A percentile compares a stretch with the other conserved stretches of the same genome.
These are phyloP conservation scores for Piper longum DNA, from an alignment of 164 flowering plant species.

Conservation along the genomic window DNA sequence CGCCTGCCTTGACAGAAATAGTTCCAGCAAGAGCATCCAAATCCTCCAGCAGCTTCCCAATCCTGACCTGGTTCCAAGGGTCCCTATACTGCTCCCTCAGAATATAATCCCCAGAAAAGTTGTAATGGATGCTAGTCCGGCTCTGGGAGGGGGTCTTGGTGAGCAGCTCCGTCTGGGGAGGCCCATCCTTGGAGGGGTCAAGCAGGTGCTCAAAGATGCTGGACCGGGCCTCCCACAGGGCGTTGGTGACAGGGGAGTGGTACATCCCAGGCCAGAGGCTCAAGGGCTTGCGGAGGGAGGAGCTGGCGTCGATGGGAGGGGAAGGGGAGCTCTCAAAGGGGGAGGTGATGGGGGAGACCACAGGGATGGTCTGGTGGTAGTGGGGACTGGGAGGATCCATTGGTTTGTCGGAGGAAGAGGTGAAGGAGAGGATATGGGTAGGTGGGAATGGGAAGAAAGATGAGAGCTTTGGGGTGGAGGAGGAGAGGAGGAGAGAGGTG, in stretches of 20 bases:
- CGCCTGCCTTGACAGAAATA: constrained; percentile 62
- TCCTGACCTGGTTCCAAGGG: constrained; percentile 79
- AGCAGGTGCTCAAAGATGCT: constrained; percentile 48
- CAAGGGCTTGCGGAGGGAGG: constrained; percentile 59
- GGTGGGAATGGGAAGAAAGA: neutral
- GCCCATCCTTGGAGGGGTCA: constrained; percentile 52
- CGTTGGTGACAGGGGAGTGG: constrained; percentile 87
- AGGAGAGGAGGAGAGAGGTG: too few species aligned
- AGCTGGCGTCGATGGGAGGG: constrained; percentile 53
- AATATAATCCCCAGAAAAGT: constrained; percentile 59
- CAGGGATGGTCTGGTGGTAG: constrained; percentile 17
- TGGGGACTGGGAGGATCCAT: constrained; percentile 1
- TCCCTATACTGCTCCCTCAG: constrained; percentile 89
- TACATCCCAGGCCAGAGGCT: constrained; percentile 96
- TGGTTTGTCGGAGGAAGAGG: neutral
- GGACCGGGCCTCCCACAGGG: constrained; percentile 86
- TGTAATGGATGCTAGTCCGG: constrained; percentile 53
- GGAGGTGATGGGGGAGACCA: constrained; percentile 25
- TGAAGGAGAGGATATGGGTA: neutral
- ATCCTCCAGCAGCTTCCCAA: constrained; percentile 82
- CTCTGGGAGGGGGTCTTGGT: constrained; percentile 55
- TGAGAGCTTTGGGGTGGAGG: neutral
- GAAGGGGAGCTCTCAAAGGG: constrained; percentile 26
- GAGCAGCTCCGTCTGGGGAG: constrained; percentile 47
- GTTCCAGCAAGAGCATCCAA: constrained; percentile 97